Base-by-base conservation (phyloP, 768 basidiomycete species). In the Infundibulicybe gibba region DNA sequence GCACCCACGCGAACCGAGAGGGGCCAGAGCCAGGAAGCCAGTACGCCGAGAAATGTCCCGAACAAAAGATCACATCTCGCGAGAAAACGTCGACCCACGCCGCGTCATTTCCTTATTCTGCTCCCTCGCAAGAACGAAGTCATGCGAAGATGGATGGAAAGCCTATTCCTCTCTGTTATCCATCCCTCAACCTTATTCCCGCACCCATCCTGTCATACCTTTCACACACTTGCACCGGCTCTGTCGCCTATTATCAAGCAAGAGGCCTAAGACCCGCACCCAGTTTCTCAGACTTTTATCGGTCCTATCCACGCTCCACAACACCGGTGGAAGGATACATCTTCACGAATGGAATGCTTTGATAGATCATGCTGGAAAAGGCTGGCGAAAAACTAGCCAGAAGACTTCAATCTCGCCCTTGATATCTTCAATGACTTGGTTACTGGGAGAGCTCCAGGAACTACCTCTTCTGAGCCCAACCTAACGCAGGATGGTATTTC, bases 311-410 rank as follows among this genome's bases (percentile, higher is more conserved):
- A 72, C 71, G 38, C 66, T 91, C 34, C 78, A 75, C 48, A 64
- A 63, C 16, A 69, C 66, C n/a, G 82, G 80, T 11, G 84, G 80
- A 17, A 65, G 46, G 10, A 61, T 89, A 30, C 69, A 77, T 51
- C 54, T 67, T n/a, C 80, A 80, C 72, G 79, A 90, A 60, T 91
- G 89, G 86, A 91, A 90, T 58, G 69, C 79, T 6, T 71, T 92
- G 39, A 77, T 91, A 49, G 75, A 85, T 54, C 74, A 71, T 57
- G 81, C 83, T 0, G 87, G 81, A 13, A 77, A 74, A 49, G 85
- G 86, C 3, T 80, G 75, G 67, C 75, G 86, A 47, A 80, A 75
- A 59, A 77, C 80, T 35, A 64, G 69, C 20, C 68, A 42, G 74
- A 74, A 48, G 81, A 88, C 50, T 85, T 84, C 64, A 70, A 75